Conservation (phyloP, 345 rosid species). For the Ricinus communis region DNA sequence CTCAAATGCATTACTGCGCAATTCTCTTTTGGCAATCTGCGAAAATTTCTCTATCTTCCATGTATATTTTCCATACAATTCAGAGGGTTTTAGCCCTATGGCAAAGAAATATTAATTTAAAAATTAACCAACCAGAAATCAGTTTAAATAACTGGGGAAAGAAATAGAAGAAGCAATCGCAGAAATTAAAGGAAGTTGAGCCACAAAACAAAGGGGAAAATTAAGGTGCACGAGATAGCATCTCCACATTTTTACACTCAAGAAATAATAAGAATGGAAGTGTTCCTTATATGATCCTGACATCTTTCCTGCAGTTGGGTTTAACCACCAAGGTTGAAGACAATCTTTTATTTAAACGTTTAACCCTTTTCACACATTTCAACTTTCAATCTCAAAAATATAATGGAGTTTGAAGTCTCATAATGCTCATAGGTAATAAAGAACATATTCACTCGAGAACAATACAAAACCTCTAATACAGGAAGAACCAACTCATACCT, state of each 20-base stretch:
- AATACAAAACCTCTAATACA: neutral
- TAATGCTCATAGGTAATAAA: neutral
- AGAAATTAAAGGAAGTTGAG: neutral
- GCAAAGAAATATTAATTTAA: constrained; percentile 22
- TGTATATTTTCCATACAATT: constrained; percentile 70
- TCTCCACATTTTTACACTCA: neutral
- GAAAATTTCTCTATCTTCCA: constrained; percentile 94
- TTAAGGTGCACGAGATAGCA: neutral
- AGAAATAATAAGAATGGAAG: no score
- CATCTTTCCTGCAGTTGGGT: no score
- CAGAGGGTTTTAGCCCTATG: constrained; percentile 73
- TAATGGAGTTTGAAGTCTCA: neutral
- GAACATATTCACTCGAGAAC: neutral
- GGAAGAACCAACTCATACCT: constrained; percentile 38
- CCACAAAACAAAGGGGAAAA: neutral
- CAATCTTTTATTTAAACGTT: neutral
- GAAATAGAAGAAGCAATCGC: neutral
- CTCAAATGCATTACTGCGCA: constrained; percentile 72
- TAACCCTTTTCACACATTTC: neutral
- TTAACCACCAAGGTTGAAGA: neutral
- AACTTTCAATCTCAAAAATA: neutral
- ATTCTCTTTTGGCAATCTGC: constrained; percentile 76
- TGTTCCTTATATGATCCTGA: no score
- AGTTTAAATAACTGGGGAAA: neutral
- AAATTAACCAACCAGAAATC: constrained; percentile 9